A percentile compares a stretch with the other conserved stretches of the same genome.
These are phyloP conservation scores for Vigna angularis DNA, from an alignment of 306 rosid genomes.

Conservation along the genomic window DNA sequence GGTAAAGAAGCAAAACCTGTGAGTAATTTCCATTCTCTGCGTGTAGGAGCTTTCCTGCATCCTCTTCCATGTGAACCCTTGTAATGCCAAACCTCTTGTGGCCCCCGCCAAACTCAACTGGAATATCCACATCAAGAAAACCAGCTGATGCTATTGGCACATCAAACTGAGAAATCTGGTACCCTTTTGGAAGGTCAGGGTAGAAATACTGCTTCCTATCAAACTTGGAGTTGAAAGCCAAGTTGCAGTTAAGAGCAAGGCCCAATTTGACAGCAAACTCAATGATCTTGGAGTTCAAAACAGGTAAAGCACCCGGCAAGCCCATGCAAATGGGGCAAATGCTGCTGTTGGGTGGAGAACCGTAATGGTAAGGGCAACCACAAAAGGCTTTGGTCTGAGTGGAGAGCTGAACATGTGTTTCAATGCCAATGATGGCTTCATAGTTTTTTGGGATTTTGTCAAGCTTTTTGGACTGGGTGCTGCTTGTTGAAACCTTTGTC, in stretches of 20 bases:
- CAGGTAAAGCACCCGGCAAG: slow-evolving; percentile 91
- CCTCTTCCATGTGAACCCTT: slow-evolving; percentile 99
- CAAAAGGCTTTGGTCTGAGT: slow-evolving; percentile 93
- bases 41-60: slow-evolving; percentile 94
- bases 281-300: slow-evolving; percentile 78
- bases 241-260: slow-evolving; percentile 84
- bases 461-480: slow-evolving; percentile 58
- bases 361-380: slow-evolving; percentile 81
- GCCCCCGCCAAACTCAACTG: slow-evolving; percentile 89
- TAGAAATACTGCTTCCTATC: slow-evolving; percentile 97
- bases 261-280: slow-evolving; percentile 82
- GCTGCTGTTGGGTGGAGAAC: slow-evolving; percentile 73
- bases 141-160: slow-evolving; percentile 84
- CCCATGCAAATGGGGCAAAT: slow-evolving; percentile 97
- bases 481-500: slow-evolving; percentile 55
- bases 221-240: slow-evolving; percentile 83
- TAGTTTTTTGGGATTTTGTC: slow-evolving; percentile 69
- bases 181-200: slow-evolving; percentile 97
- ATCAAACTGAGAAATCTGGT: slow-evolving; percentile 97
- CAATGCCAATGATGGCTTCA: slow-evolving; percentile 86
- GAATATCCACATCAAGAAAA: slow-evolving; percentile 82
- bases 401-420: slow-evolving; percentile 94
- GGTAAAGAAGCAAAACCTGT: slow-evolving; percentile 56
- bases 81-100: slow-evolving; percentile 91
- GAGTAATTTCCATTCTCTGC: slow-evolving; percentile 81